Conservation (phyloP, 2,329 filamentous ascomycete species). For the Alternaria sp. region DNA sequence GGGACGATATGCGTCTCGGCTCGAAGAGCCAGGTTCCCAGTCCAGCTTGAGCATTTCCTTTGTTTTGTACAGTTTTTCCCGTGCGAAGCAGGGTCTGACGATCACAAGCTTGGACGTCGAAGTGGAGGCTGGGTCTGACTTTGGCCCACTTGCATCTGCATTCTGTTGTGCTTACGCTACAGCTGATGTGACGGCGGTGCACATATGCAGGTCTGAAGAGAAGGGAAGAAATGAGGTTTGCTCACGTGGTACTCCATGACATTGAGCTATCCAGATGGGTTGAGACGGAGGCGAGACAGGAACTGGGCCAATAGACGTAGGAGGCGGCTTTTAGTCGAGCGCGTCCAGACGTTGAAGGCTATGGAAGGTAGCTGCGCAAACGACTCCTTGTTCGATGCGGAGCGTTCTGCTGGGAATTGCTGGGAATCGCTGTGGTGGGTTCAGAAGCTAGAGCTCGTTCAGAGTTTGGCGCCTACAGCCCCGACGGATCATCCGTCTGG, state of each 20-base stretch:
- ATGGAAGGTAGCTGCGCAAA: constrained; percentile 3
- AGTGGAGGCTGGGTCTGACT: background rate
- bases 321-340: constrained; percentile 16
- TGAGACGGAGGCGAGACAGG: constrained; percentile 45
- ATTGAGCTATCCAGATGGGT: constrained; percentile 22
- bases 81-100: background rate
- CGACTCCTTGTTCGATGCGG: background rate
- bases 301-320: constrained; percentile 32
- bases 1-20: constrained; percentile 9
- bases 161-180: background rate
- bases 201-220: background rate
- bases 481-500: background rate
- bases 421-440: too few species aligned
- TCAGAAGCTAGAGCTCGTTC: background rate
- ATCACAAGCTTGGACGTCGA: constrained; percentile 1
- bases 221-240: background rate
- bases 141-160: constrained; percentile 3
- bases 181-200: background rate
- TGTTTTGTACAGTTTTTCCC: background rate
- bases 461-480: background rate
- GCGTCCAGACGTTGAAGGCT: constrained; percentile 6
- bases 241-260: constrained; percentile 23
- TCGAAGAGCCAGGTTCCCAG: background rate
- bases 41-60: background rate
- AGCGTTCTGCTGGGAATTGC: background rate